A percentile compares a stretch with the other conserved stretches of the same genome.
Evolutionary conservation across 148 eudicot genomes (phyloP).

Genomic region (Camellia japonica): DNA sequence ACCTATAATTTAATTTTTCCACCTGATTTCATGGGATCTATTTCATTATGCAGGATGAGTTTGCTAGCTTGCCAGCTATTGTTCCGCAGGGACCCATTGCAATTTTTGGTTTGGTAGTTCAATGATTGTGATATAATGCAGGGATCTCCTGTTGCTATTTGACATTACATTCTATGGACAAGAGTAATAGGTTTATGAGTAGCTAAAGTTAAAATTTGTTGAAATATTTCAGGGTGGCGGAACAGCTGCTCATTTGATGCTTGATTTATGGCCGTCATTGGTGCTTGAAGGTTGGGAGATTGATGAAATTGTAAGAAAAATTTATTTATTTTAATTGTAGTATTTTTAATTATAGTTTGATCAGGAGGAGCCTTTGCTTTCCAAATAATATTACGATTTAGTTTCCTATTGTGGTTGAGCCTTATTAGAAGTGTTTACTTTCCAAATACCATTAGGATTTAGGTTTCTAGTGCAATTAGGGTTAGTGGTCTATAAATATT

Average conservation of each 20-base stretch:
- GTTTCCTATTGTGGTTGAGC: no score
- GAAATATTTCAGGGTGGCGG: constrained; percentile 69
- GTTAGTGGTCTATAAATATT: no score
- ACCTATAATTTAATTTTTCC: background rate
- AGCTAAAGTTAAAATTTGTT: background rate
- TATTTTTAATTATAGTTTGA: background rate
- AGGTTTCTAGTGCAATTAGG: no score
- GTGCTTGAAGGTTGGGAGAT: constrained; percentile 88
- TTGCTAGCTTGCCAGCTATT: constrained; percentile 71
- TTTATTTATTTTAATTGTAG: no score
- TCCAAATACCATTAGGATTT: no score
- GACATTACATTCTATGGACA: constrained; percentile 9
- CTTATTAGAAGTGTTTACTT: no score
- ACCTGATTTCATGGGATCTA: constrained; percentile 3
- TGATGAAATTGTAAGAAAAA: constrained; percentile 51
- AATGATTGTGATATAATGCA: background rate
- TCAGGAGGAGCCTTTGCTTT: background rate
- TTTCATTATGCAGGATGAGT: constrained; percentile 59
- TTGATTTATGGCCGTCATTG: constrained; percentile 70
- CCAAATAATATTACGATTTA: background rate
- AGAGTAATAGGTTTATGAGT: background rate
- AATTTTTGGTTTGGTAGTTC: constrained; percentile 67
- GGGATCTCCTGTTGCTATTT: constrained; percentile 2
- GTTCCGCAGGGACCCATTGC: constrained; percentile 77
- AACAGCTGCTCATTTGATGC: constrained; percentile 72